Percentiles rank a stretch among this genome's conserved stretches.
Conservation (phyloP, 495 filamentous ascomycete species). For the Glarea lozoyensis region DNA sequence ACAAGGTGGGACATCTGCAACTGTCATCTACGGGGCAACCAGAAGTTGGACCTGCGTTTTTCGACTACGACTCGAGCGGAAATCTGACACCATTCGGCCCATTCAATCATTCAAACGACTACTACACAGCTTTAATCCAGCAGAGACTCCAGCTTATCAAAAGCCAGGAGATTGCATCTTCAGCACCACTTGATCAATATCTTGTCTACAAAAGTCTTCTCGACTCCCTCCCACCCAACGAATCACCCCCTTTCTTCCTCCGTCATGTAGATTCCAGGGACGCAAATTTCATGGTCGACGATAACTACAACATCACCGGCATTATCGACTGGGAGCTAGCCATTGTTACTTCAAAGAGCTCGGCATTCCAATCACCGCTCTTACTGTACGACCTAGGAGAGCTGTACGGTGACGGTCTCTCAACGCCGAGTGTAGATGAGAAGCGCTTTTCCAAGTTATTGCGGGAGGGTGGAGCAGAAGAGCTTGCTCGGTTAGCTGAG, state of each 20-base stretch:
- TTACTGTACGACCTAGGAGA: constrained; percentile 15
- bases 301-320: constrained; percentile 34
- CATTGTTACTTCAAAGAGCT: constrained; percentile 11
- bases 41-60: constrained; percentile 16
- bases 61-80: constrained; percentile 13
- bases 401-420: constrained; percentile 12
- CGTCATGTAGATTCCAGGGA: constrained; percentile 36
- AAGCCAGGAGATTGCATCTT: constrained; percentile 14
- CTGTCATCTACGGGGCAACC: constrained; percentile 12
- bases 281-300: constrained; percentile 36
- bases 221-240: constrained; percentile 1
- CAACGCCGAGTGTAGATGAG: constrained; percentile 16
- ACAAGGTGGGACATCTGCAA: constrained; percentile 23
- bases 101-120: constrained; percentile 19
- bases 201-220: constrained; percentile 27
- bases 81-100: constrained; percentile 18
- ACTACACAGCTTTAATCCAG: constrained; percentile 22
- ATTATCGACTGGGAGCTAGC: constrained; percentile 38
- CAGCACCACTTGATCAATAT: constrained; percentile 27
- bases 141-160: constrained; percentile 15
- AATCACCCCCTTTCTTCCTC: constrained; percentile 27
- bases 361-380: constrained; percentile 16
- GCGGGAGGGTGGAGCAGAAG: constrained; percentile 8
- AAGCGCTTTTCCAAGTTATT: constrained; percentile 13
- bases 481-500: constrained; percentile 10